Percentiles rank a stretch among this genome's conserved stretches.
These are phyloP conservation scores for Agaricus blazei DNA, from an alignment of 768 basidiomycete species.

Conservation along the genomic window DNA sequence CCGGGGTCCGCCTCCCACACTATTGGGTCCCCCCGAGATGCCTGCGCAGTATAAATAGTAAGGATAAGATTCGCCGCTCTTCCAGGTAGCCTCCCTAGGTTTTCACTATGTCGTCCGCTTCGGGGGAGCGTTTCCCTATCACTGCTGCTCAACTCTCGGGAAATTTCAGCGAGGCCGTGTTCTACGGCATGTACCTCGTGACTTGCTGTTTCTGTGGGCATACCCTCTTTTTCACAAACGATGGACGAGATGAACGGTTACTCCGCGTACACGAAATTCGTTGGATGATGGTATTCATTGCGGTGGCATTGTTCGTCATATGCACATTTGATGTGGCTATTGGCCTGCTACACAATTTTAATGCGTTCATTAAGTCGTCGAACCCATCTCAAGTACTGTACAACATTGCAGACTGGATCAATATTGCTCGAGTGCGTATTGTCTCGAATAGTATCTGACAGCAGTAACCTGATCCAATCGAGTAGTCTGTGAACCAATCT, in stretches of 20 bases:
- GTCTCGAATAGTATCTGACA: too few relatives aligned
- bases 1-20: too few relatives aligned
- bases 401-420: constrained; percentile 5
- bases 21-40: too few relatives aligned
- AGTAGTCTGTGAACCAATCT: constrained; percentile 1
- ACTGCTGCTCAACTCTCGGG: constrained; percentile 6
- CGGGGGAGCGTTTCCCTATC: neutral
- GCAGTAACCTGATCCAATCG: neutral
- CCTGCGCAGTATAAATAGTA: too few relatives aligned
- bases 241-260: neutral
- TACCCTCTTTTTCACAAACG: neutral
- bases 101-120: neutral
- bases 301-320: neutral
- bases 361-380: neutral
- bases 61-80: too few relatives aligned
- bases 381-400: neutral
- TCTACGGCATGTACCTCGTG: constrained; percentile 6
- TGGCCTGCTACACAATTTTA: constrained; percentile 7
- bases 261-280: constrained; percentile 1
- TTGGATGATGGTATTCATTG: constrained; percentile 1
- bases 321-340: constrained; percentile 5
- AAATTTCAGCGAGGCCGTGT: constrained; percentile 3
- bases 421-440: neutral
- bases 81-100: too few relatives aligned
- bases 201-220: neutral